Percentiles rank a stretch among this genome's conserved stretches.
phyloP scores from a whole-genome alignment of 805 yeast genomes.

The Candida suzukii region DNA sequence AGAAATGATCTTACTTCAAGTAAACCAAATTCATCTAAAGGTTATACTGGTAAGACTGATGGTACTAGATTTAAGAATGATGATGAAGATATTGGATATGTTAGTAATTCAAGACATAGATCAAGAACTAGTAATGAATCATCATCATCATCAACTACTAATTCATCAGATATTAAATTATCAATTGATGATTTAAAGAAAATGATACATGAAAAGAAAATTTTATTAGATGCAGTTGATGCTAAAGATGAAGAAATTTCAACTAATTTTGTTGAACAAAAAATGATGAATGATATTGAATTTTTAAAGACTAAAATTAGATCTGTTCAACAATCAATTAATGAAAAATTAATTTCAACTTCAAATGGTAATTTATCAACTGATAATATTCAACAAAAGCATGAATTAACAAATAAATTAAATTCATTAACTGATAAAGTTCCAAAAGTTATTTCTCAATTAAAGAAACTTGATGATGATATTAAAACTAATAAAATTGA shows the following conservation, averaged over 20 bases:
- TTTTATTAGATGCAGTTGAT: constrained; percentile 63
- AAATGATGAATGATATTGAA: constrained; percentile 52
- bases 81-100: constrained; percentile 62
- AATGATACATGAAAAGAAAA: constrained; percentile 63
- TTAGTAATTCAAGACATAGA: constrained; percentile 52
- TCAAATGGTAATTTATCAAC: constrained; percentile 14
- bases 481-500: constrained; percentile 63
- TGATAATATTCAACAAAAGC: constrained; percentile 38
- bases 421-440: constrained; percentile 61
- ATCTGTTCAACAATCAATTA: constrained; percentile 34
- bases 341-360: constrained; percentile 11
- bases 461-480: constrained; percentile 58
- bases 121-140: constrained; percentile 43
- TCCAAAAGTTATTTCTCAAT: constrained; percentile 60
- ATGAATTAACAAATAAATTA: constrained; percentile 49
- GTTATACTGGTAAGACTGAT: constrained; percentile 29
- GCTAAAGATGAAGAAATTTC: constrained; percentile 49
- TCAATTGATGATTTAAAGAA: constrained; percentile 53
- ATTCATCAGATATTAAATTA: constrained; percentile 22
- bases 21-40: constrained; percentile 14
- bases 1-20: constrained; percentile 27
- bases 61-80: constrained; percentile 67
- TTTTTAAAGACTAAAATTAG: constrained; percentile 55
- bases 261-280: constrained; percentile 20
- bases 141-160: constrained; percentile 12